phyloP scores from a whole-genome alignment of 108 stramenopile species.

The Cafeteria roenbergensis region DNA sequence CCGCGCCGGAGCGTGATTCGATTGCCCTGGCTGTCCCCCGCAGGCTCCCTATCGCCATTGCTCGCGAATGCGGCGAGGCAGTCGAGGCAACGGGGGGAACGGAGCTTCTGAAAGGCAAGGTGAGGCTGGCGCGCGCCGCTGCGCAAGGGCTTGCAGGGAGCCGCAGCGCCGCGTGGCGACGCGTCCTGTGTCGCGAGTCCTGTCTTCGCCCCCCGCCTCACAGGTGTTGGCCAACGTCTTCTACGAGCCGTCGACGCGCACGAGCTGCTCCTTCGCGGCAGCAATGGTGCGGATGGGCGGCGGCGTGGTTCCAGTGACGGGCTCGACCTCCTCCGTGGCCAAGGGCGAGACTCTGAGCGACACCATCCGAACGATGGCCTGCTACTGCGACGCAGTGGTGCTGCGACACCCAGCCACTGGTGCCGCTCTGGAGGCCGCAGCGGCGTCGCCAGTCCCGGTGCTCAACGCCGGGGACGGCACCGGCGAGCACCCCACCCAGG shows the following conservation, averaged over 20 bases:
- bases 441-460: conserved; percentile 48
- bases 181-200: too few relatives aligned
- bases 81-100: too few relatives aligned
- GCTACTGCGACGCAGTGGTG: conserved; percentile 74
- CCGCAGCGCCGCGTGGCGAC: too few relatives aligned
- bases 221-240: conserved; percentile 65
- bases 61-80: too few relatives aligned
- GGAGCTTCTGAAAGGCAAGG: too few relatives aligned
- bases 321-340: conserved; percentile 60
- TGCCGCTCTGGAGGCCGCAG: conserved; percentile 31
- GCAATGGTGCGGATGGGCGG: conserved; percentile 85
- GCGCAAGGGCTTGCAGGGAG: too few relatives aligned
- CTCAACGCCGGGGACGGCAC: conserved; percentile 92
- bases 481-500: conserved; percentile 95
- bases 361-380: conserved; percentile 69
- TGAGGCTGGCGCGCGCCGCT: too few relatives aligned
- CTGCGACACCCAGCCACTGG: conserved; percentile 71
- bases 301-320: conserved; percentile 57
- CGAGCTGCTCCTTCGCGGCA: conserved; percentile 80
- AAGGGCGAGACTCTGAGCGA: conserved; percentile 87
- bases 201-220: not conserved
- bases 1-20: too few relatives aligned
- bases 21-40: too few relatives aligned
- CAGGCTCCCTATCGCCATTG: too few relatives aligned
- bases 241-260: conserved; percentile 88